These are phyloP conservation scores for Vaccinium darrowii DNA, from an alignment of 148 eudicot genomes.

Conservation along the genomic window DNA sequence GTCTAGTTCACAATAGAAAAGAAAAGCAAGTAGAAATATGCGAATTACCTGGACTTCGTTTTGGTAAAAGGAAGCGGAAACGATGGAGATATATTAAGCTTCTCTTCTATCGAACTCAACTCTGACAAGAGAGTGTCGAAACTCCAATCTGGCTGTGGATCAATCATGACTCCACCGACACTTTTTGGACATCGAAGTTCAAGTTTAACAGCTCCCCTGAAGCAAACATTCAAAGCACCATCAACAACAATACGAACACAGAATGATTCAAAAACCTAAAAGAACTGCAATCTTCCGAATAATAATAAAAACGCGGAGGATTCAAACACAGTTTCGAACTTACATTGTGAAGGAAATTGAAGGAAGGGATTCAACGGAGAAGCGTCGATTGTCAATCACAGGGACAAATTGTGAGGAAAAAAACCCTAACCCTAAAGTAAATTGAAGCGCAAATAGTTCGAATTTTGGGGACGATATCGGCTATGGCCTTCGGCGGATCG, in stretches of 20 bases:
- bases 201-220: conserved; percentile 54
- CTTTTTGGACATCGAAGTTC: conserved; percentile 37
- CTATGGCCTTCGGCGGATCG: no score
- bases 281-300: neutral
- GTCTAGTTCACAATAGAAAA: neutral
- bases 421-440: neutral
- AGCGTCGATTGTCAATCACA: neutral
- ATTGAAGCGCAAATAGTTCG: neutral
- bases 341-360: neutral
- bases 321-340: neutral
- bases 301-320: neutral
- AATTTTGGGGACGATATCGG: neutral
- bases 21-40: neutral
- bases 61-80: conserved; percentile 44
- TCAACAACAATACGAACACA: neutral
- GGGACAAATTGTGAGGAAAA: neutral
- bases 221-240: neutral
- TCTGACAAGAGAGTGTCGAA: conserved; percentile 58
- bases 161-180: conserved; percentile 51
- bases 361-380: neutral
- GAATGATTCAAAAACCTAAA: neutral
- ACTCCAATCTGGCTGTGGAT: conserved; percentile 87
- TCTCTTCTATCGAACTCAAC: conserved; percentile 53
- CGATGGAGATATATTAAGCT: conserved; percentile 32
- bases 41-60: conserved; percentile 34